Evolutionary conservation across 176 grass and related monocot species (phyloP).

Genomic region (Cenchrus purpureus): DNA sequence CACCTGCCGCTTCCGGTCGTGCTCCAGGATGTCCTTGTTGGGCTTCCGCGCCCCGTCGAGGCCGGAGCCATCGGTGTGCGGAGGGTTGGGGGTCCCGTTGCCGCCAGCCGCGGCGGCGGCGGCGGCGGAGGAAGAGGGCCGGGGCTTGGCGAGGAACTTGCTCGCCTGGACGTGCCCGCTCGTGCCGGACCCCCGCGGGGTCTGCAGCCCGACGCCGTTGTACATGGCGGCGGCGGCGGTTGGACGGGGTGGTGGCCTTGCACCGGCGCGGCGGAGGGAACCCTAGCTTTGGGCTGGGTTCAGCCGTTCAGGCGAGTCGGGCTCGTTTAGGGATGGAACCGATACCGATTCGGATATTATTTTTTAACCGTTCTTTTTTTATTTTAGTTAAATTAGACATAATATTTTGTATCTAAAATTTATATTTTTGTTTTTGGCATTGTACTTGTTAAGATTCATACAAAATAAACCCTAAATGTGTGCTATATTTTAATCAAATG

Average conservation of each 20-base stretch:
- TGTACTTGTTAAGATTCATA: no score
- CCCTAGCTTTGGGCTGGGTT: background rate
- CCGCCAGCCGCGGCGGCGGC: conserved; percentile 25
- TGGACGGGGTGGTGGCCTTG: background rate
- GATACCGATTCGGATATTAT: no score
- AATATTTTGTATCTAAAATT: no score
- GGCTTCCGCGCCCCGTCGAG: conserved; percentile 60
- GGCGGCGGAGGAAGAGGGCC: conserved; percentile 17
- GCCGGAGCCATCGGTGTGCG: background rate
- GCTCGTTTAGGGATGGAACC: background rate
- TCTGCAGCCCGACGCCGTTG: conserved; percentile 91
- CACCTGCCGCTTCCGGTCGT: conserved; percentile 85
- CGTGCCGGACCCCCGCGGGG: conserved; percentile 81
- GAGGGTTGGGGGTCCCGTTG: background rate
- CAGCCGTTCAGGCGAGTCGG: background rate
- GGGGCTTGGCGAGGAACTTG: conserved; percentile 83
- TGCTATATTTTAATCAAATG: no score
- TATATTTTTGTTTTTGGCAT: no score
- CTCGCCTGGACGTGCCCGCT: conserved; percentile 84
- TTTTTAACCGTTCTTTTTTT: no score
- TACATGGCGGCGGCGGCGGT: conserved; percentile 57
- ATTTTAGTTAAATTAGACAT: no score
- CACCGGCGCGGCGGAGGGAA: background rate
- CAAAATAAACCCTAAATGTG: no score
- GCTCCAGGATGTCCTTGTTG: conserved; percentile 95